phyloP scores from a whole-genome alignment of 1,284 basidiomycete genomes.

The Trichosporon inkin region DNA sequence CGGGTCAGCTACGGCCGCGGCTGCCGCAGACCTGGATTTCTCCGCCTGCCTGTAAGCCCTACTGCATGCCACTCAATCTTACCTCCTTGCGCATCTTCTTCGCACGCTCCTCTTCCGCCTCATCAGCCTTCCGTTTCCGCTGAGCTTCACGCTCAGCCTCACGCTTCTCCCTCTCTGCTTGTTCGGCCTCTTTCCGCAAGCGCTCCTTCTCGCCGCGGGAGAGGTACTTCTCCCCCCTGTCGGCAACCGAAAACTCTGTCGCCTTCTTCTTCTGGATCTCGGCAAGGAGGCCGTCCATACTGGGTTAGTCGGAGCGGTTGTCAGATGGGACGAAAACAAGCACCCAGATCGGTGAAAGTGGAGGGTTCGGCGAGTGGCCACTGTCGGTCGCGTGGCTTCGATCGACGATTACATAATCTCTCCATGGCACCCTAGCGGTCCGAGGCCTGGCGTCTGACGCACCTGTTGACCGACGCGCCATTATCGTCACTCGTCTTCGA shows the following conservation, averaged over 20 bases:
- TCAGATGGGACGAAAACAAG: neutral
- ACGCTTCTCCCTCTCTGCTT: constrained; percentile 48
- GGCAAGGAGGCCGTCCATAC: constrained; percentile 52
- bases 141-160: constrained; percentile 45
- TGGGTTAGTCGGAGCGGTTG: neutral
- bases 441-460: neutral
- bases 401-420: neutral
- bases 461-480: neutral
- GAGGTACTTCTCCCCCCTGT: constrained; percentile 70
- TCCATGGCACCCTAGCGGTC: neutral
- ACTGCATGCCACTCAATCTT: constrained; percentile 1
- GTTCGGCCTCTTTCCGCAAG: constrained; percentile 61
- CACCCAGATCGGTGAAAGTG: no score
- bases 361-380: constrained; percentile 4
- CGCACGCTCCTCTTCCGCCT: constrained; percentile 30
- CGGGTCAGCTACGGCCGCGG: constrained; percentile 29
- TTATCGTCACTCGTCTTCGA: neutral
- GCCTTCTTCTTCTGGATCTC: constrained; percentile 88
- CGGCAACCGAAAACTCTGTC: constrained; percentile 53
- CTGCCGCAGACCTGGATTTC: constrained; percentile 35
- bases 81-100: constrained; percentile 45
- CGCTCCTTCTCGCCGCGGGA: constrained; percentile 65
- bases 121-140: constrained; percentile 50
- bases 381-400: neutral
- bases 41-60: constrained; percentile 27